Percentiles rank a stretch among this genome's conserved stretches.
Evolutionary conservation across 1,284 basidiomycete genomes (phyloP).

Genomic region (Athelia psychrophila): DNA sequence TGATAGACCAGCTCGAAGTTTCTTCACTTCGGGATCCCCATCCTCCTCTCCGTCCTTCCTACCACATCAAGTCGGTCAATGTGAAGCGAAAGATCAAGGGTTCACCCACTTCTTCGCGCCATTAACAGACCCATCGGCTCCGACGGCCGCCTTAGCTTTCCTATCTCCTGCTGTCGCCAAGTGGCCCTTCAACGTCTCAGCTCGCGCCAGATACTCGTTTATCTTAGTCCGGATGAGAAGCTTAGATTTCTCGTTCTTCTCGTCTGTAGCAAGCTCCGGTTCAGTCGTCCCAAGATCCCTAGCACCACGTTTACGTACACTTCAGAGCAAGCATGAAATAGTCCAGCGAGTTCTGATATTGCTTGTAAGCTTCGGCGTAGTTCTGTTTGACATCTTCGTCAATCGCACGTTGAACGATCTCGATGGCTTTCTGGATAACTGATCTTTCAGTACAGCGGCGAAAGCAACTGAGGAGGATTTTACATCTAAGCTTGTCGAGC

Average conservation of each 20-base stretch:
- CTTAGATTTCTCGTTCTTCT: slow-evolving; percentile 96
- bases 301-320: background rate
- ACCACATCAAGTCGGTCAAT: background rate
- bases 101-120: slow-evolving; percentile 64
- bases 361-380: slow-evolving; percentile 93
- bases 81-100: slow-evolving; percentile 3
- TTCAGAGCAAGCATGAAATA: slow-evolving; percentile 84
- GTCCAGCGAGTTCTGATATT: slow-evolving; percentile 93
- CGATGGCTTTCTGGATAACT: slow-evolving; percentile 81
- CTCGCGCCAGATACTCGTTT: slow-evolving; percentile 89
- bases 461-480: slow-evolving; percentile 9
- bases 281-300: background rate
- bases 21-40: slow-evolving; percentile 92
- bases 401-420: slow-evolving; percentile 93
- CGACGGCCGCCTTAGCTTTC: slow-evolving; percentile 71
- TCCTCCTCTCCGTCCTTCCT: slow-evolving; percentile 74
- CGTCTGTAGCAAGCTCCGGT: slow-evolving; percentile 51
- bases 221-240: slow-evolving; percentile 87
- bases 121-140: slow-evolving; percentile 68
- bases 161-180: slow-evolving; percentile 68
- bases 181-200: slow-evolving; percentile 91
- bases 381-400: slow-evolving; percentile 94
- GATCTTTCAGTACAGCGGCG: slow-evolving; percentile 1
- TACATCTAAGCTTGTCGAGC: slow-evolving; percentile 32
- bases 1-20: slow-evolving; percentile 85